These are phyloP conservation scores for Hymenoscyphus infarciens DNA, from an alignment of 2,329 filamentous ascomycete genomes.

Conservation along the genomic window DNA sequence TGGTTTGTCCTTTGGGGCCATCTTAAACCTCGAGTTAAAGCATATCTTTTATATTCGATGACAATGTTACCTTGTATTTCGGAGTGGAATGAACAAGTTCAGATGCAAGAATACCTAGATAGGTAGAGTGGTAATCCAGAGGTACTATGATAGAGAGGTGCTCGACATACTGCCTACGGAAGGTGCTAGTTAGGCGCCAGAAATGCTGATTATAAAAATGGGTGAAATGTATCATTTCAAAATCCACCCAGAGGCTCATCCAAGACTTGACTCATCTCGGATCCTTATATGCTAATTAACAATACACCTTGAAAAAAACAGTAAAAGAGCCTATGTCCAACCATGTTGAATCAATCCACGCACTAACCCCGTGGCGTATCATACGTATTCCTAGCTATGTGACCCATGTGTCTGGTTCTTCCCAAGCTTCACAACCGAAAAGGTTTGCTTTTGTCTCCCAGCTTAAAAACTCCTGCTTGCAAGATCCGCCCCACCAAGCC, in stretches of 20 bases:
- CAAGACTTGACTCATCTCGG: background rate
- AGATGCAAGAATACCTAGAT: too few species aligned
- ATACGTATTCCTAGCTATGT: slow-evolving; percentile 4
- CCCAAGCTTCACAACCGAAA: background rate
- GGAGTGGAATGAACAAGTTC: too few species aligned
- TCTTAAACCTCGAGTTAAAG: too few species aligned
- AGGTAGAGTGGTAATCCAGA: too few species aligned
- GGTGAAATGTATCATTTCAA: too few species aligned
- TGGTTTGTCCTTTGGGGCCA: too few species aligned
- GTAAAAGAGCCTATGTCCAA: slow-evolving; percentile 2
- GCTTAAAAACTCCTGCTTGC: background rate
- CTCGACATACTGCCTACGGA: too few species aligned
- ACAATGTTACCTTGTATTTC: too few species aligned
- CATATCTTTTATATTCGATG: too few species aligned
- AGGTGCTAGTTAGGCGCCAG: too few species aligned
- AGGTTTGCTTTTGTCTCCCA: background rate
- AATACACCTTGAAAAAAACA: background rate
- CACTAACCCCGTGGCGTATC: background rate
- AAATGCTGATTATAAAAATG: too few species aligned
- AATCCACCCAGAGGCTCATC: background rate
- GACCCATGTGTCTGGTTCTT: background rate
- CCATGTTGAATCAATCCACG: slow-evolving; percentile 2
- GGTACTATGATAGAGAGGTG: too few species aligned
- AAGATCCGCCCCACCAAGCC: slow-evolving; percentile 1
- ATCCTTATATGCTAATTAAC: background rate